These are phyloP conservation scores for Chondrostereum purpureum DNA, from an alignment of 1,284 basidiomycete species.

Conservation along the genomic window DNA sequence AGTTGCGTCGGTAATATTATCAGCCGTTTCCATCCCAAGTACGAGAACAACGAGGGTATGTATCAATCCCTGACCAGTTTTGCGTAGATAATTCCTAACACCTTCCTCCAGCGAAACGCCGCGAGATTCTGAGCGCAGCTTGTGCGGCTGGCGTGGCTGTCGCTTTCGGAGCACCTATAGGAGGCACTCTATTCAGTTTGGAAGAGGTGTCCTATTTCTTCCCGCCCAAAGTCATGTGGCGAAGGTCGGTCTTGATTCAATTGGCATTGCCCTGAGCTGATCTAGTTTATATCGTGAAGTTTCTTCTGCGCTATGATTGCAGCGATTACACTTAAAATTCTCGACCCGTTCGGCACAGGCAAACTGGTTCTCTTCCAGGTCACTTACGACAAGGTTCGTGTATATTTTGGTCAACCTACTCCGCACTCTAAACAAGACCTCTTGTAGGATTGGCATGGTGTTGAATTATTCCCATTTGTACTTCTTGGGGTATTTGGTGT, in stretches of 20 bases:
- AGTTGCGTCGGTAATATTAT: conserved; percentile 94
- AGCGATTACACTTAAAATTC: conserved; percentile 78
- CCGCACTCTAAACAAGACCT: conserved; percentile 6
- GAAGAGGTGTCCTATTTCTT: conserved; percentile 97
- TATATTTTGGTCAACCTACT: conserved; percentile 1
- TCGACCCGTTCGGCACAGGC: conserved; percentile 89
- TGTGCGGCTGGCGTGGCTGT: conserved; percentile 91
- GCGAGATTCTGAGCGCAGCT: conserved; percentile 89
- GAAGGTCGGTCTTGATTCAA: conserved; percentile 53
- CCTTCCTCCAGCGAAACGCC: conserved; percentile 64
- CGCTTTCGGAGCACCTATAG: conserved; percentile 88
- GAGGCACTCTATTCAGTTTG: conserved; percentile 87
- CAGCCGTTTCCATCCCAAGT: conserved; percentile 81
- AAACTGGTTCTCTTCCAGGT: conserved; percentile 86
- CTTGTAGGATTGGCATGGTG: conserved; percentile 79
- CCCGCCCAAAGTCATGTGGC: conserved; percentile 91
- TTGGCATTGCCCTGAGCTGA: not conserved
- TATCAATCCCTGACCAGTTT: conserved; percentile 3
- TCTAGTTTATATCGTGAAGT: conserved; percentile 31
- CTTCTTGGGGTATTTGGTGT: conserved; percentile 85
- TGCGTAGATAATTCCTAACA: conserved; percentile 7
- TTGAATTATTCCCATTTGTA: conserved; percentile 79
- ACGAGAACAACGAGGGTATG: conserved; percentile 87
- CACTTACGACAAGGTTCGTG: conserved; percentile 72
- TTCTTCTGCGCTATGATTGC: conserved; percentile 97